Conservation (phyloP, 352 stramenopile species). For the Pythium folliculosum region DNA sequence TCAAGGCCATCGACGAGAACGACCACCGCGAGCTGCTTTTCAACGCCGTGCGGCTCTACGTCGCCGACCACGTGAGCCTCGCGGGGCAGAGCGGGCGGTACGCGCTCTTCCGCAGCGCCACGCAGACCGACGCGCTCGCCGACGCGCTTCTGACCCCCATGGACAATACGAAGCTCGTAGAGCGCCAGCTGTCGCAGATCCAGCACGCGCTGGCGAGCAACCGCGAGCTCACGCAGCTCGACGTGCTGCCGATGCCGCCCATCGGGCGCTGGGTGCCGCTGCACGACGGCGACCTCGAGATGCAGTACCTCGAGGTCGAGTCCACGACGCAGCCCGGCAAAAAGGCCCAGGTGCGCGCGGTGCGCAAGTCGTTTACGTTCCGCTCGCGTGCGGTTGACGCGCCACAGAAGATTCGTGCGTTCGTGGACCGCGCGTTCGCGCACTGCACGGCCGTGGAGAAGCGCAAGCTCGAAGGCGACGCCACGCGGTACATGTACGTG, state of each 20-base stretch:
- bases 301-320: constrained; percentile 24
- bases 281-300: constrained; percentile 23
- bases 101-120: constrained; percentile 45
- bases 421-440: constrained; percentile 35
- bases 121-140: constrained; percentile 3
- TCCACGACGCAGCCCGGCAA: background rate
- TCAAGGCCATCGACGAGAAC: constrained; percentile 36
- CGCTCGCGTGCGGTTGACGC: background rate
- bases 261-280: constrained; percentile 37
- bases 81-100: constrained; percentile 46
- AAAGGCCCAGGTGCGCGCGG: constrained; percentile 1
- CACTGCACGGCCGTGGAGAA: constrained; percentile 34
- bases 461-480: constrained; percentile 31
- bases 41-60: constrained; percentile 54
- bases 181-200: constrained; percentile 9
- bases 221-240: constrained; percentile 7
- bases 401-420: constrained; percentile 38
- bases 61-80: constrained; percentile 45
- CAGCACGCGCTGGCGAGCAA: constrained; percentile 15
- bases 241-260: constrained; percentile 19
- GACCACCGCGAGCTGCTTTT: constrained; percentile 54
- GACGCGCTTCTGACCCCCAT: constrained; percentile 1
- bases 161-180: too few species aligned
- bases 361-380: constrained; percentile 25
- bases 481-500: constrained; percentile 46